A percentile compares a stretch with the other conserved stretches of the same genome.
phyloP scores from a whole-genome alignment of 1,139 yeast species.

The Kurtzmaniella quercitrusa region DNA sequence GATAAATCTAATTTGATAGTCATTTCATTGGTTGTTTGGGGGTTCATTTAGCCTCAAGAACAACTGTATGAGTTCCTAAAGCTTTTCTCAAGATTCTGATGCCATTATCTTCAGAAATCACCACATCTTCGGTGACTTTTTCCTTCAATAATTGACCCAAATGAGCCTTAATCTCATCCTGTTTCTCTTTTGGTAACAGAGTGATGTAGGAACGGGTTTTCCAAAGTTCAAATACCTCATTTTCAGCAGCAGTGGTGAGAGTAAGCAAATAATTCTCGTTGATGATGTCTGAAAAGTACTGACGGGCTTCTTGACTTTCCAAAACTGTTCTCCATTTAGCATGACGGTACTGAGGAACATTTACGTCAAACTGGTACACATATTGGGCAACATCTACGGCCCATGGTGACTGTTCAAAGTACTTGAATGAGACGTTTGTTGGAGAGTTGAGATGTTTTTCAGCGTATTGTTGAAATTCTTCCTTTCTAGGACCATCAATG shows the following conservation, averaged over 20 bases:
- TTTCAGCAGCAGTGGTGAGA: slow-evolving; percentile 23
- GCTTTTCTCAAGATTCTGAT: slow-evolving; percentile 18
- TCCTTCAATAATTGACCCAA: slow-evolving; percentile 22
- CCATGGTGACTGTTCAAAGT: slow-evolving; percentile 22
- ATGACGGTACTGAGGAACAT: slow-evolving; percentile 59
- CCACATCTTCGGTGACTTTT: slow-evolving; percentile 17
- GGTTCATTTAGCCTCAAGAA: slow-evolving; percentile 11
- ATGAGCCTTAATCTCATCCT: slow-evolving; percentile 22
- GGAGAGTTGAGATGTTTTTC: slow-evolving; percentile 4
- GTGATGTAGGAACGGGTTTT: slow-evolving; percentile 58
- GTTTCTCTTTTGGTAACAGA: slow-evolving; percentile 34
- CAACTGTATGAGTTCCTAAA: slow-evolving; percentile 26
- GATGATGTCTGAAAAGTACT: slow-evolving; percentile 24
- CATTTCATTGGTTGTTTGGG: neutral
- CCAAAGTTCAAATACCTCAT: slow-evolving; percentile 50
- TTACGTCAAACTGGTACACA: slow-evolving; percentile 25
- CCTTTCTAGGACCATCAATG: slow-evolving; percentile 5
- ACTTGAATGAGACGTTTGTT: slow-evolving; percentile 11
- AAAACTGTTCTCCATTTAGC: slow-evolving; percentile 47
- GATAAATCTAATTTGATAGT: neutral
- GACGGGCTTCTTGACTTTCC: slow-evolving; percentile 17
- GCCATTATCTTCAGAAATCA: slow-evolving; percentile 9
- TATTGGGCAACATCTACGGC: slow-evolving; percentile 20
- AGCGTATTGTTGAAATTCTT: slow-evolving; percentile 3
- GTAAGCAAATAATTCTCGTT: slow-evolving; percentile 29